These are phyloP conservation scores for Senna siamea DNA, from an alignment of 306 rosid genomes.

Conservation along the genomic window DNA sequence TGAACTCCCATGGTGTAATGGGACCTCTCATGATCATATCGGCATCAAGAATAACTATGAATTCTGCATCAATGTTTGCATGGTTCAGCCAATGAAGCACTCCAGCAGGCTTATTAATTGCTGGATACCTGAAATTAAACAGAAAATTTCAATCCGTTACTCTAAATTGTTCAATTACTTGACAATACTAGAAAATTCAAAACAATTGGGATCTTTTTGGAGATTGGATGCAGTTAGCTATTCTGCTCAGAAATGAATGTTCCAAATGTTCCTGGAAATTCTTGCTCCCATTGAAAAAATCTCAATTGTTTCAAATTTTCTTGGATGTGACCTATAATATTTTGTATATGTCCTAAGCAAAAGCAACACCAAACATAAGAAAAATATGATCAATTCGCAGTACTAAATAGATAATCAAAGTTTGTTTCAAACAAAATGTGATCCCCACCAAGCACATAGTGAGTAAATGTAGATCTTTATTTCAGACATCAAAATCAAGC, in stretches of 20 bases:
- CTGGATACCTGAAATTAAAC: slow-evolving; percentile 82
- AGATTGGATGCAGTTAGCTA: too few relatives aligned
- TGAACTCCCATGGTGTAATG: slow-evolving; percentile 97
- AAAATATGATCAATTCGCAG: not conserved
- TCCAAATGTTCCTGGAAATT: too few relatives aligned
- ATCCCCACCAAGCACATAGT: slow-evolving; percentile 20
- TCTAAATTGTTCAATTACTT: slow-evolving; percentile 24
- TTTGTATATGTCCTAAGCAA: slow-evolving; percentile 24
- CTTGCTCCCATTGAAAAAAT: too few relatives aligned
- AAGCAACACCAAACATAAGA: slow-evolving; percentile 8
- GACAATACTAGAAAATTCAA: too few relatives aligned
- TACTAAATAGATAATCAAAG: slow-evolving; percentile 11
- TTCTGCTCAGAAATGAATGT: too few relatives aligned
- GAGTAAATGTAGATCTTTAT: slow-evolving; percentile 16
- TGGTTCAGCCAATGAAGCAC: slow-evolving; percentile 99
- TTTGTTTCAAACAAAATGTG: slow-evolving; percentile 11
- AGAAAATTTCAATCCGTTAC: slow-evolving; percentile 27
- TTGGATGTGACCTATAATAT: not conserved
- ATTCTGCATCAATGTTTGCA: slow-evolving; percentile 83
- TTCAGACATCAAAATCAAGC: slow-evolving; percentile 31
- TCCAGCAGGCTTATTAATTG: slow-evolving; percentile 97
- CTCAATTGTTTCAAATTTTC: too few relatives aligned
- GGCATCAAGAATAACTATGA: slow-evolving; percentile 95
- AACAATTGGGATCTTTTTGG: too few relatives aligned
- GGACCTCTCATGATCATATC: slow-evolving; percentile 98